These are phyloP conservation scores for Pleurozium schreberi DNA, from an alignment of 225 moss, liverwort and hornwort species.

Conservation along the genomic window DNA sequence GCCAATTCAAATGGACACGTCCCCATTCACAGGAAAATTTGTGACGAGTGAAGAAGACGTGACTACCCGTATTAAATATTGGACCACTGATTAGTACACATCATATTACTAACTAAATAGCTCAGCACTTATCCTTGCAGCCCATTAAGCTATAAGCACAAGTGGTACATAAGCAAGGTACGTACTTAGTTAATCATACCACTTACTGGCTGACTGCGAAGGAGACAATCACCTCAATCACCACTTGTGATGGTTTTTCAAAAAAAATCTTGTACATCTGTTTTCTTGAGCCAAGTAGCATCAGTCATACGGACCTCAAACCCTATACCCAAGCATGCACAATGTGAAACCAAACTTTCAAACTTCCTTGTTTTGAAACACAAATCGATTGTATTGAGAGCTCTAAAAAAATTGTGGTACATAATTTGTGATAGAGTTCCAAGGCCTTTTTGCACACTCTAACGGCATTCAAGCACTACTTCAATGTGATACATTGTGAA, in stretches of 20 bases:
- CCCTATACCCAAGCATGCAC: neutral
- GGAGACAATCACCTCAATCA: neutral
- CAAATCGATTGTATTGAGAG: neutral
- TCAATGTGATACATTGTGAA: neutral
- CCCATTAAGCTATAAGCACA: neutral
- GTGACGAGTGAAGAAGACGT: too few species aligned
- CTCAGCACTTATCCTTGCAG: too few species aligned
- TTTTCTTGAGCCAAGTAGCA: neutral
- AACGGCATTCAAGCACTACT: neutral
- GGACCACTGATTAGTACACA: too few species aligned
- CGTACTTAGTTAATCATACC: neutral
- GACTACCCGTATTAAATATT: too few species aligned
- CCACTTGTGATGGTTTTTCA: neutral
- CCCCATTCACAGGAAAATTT: too few species aligned
- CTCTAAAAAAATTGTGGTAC: neutral
- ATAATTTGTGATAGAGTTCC: neutral
- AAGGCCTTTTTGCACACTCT: too few species aligned
- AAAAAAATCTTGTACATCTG: neutral
- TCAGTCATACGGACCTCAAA: neutral
- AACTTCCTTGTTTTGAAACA: neutral
- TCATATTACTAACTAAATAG: too few species aligned
- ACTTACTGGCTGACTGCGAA: neutral
- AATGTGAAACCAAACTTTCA: neutral
- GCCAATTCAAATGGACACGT: too few species aligned
- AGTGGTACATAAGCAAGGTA: neutral